These are phyloP conservation scores for Rhodotorula kratochvilovae DNA, from an alignment of 768 basidiomycete species.

Conservation along the genomic window DNA sequence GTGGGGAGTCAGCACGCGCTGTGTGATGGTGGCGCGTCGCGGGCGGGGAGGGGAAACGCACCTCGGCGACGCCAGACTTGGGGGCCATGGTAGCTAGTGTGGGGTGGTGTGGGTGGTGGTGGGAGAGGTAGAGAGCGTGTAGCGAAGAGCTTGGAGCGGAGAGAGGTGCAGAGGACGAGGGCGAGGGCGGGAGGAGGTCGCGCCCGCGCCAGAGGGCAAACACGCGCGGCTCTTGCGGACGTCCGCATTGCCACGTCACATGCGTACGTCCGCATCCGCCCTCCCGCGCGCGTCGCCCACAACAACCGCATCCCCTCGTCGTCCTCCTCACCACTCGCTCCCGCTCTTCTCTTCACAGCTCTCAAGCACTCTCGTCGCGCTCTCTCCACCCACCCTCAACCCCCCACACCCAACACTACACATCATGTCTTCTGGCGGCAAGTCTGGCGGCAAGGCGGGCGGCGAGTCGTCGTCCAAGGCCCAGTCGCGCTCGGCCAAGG, in stretches of 20 bases:
- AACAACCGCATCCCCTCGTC: background rate
- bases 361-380: too few species aligned
- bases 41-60: background rate
- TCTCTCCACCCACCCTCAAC: background rate
- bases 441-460: constrained; percentile 47
- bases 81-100: constrained; percentile 23
- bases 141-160: background rate
- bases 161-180: background rate
- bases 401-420: background rate
- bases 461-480: constrained; percentile 39
- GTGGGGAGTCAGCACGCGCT: background rate
- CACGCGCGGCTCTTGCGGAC: background rate
- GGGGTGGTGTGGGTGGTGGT: background rate
- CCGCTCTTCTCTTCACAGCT: background rate
- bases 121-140: background rate
- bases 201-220: background rate
- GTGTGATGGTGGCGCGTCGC: background rate
- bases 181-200: background rate
- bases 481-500: constrained; percentile 32
- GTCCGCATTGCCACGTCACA: background rate
- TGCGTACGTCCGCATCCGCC: constrained; percentile 11
- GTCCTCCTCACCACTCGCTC: background rate
- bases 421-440: constrained; percentile 45
- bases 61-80: constrained; percentile 36
- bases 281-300: background rate